Evolutionary conservation across 2,329 filamentous ascomycete species (phyloP).

Genomic region (Juglanconis juglandina): DNA sequence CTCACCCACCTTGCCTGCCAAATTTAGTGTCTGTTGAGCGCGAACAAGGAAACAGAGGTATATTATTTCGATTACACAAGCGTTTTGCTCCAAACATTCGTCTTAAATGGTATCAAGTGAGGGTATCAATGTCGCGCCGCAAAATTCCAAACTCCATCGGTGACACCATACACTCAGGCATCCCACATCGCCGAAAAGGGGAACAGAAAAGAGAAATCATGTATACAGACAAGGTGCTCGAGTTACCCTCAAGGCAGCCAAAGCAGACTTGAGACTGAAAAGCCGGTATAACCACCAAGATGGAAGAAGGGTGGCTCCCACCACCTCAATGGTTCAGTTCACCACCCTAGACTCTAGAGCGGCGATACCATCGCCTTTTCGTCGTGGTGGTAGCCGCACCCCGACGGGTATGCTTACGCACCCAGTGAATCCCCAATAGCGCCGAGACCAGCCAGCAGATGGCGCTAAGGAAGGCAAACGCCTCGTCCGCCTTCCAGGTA

Average conservation of each 20-base stretch:
- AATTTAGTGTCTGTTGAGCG: too few species aligned
- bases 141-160: background rate
- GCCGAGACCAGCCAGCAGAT: conserved; percentile 67
- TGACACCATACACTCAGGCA: background rate
- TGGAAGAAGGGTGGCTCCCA: background rate
- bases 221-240: too few species aligned
- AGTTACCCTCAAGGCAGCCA: too few species aligned
- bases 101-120: conserved; percentile 1
- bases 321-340: background rate
- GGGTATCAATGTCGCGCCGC: background rate
- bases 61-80: too few species aligned
- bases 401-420: conserved; percentile 37
- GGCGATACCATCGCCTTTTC: conserved; percentile 40
- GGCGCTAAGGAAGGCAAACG: conserved; percentile 69
- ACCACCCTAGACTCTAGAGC: conserved; percentile 38
- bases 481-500: conserved; percentile 67
- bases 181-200: background rate
- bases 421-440: conserved; percentile 55
- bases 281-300: background rate
- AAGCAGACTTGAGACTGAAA: background rate
- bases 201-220: too few species aligned
- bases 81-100: too few species aligned
- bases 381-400: conserved; percentile 27
- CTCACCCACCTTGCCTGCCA: too few species aligned
- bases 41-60: too few species aligned